Evolutionary conservation across 352 stramenopile species (phyloP).

Genomic region (Globisporangium solare): DNA sequence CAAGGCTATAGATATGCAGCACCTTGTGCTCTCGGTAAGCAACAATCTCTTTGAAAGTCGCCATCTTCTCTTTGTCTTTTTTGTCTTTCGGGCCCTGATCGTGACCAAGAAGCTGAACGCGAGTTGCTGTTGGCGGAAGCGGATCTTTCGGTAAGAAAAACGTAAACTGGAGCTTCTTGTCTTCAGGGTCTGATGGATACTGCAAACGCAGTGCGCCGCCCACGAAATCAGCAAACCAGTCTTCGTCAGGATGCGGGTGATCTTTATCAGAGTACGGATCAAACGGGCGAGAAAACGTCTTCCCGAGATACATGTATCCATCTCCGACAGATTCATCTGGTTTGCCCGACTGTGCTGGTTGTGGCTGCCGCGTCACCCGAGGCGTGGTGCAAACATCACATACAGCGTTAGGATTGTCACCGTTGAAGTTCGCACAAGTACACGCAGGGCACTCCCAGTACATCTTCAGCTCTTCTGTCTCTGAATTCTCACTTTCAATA

Average conservation of each 20-base stretch:
- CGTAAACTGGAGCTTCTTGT: slow-evolving; percentile 77
- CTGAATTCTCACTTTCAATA: slow-evolving; percentile 10
- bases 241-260: slow-evolving; percentile 51
- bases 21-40: slow-evolving; percentile 89
- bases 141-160: slow-evolving; percentile 66
- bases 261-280: slow-evolving; percentile 82
- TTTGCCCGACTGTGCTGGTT: slow-evolving; percentile 17
- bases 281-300: slow-evolving; percentile 61
- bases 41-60: slow-evolving; percentile 98
- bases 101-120: slow-evolving; percentile 57
- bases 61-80: slow-evolving; percentile 65
- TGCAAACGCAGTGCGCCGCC: slow-evolving; percentile 50
- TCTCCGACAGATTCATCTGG: slow-evolving; percentile 23
- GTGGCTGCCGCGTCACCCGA: slow-evolving; percentile 20
- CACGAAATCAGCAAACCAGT: slow-evolving; percentile 75
- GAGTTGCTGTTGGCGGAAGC: slow-evolving; percentile 32
- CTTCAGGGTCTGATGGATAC: slow-evolving; percentile 69
- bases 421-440: slow-evolving; percentile 86
- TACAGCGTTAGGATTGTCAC: slow-evolving; percentile 66
- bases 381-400: slow-evolving; percentile 79
- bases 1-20: slow-evolving; percentile 96
- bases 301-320: slow-evolving; percentile 57
- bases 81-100: slow-evolving; percentile 72
- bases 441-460: slow-evolving; percentile 85
- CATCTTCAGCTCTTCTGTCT: slow-evolving; percentile 70